phyloP scores from a whole-genome alignment of 2,329 filamentous ascomycete species.

The Raffaelea deltoideospora region DNA sequence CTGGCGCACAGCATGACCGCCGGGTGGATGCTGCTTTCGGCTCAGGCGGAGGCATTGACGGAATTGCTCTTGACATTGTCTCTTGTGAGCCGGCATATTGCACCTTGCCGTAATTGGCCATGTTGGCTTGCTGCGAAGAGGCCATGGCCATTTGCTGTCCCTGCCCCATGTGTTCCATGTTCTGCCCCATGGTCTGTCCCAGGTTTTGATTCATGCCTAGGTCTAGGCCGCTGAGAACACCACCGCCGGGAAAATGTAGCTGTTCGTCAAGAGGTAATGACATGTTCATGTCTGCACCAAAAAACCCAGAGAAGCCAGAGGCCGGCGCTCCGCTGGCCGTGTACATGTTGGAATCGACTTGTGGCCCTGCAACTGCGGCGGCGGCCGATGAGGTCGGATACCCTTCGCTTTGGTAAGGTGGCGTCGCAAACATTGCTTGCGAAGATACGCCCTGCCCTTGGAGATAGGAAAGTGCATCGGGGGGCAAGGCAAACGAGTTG shows the following conservation, averaged over 20 bases:
- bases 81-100: too few relatives aligned
- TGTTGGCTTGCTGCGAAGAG: too few relatives aligned
- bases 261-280: neutral
- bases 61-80: too few relatives aligned
- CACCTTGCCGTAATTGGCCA: too few relatives aligned
- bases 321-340: neutral
- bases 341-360: conserved; percentile 1
- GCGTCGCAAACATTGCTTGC: too few relatives aligned
- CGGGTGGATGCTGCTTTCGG: neutral
- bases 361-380: too few relatives aligned
- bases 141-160: too few relatives aligned
- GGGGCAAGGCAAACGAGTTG: conserved; percentile 2
- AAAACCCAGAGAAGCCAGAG: too few relatives aligned
- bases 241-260: neutral
- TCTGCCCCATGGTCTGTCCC: conserved; percentile 1
- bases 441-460: neutral
- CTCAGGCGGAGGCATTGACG: neutral
- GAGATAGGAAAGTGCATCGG: neutral
- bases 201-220: too few relatives aligned
- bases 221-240: neutral
- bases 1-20: conserved; percentile 4
- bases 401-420: too few relatives aligned
- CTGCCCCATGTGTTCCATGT: too few relatives aligned
- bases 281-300: conserved; percentile 1
- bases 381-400: too few relatives aligned